phyloP scores from a whole-genome alignment of 2,329 filamentous ascomycete genomes.

The Dryadomyces quercivorus region DNA sequence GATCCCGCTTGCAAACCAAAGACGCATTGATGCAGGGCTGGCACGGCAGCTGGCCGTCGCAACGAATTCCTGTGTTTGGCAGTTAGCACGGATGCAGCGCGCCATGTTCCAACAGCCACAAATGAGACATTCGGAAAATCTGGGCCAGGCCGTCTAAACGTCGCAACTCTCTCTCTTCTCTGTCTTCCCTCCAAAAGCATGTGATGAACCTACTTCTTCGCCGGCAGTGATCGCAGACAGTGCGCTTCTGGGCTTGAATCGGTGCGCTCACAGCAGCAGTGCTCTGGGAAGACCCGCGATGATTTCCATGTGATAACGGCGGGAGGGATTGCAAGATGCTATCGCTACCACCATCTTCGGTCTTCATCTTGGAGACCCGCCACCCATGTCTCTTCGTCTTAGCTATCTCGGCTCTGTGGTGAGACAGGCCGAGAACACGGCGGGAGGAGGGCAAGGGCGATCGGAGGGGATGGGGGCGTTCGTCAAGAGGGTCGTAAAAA shows the following conservation, averaged over 20 bases:
- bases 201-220: constrained; percentile 24
- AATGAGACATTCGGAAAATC: background rate
- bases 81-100: background rate
- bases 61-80: constrained; percentile 26
- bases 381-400: constrained; percentile 7
- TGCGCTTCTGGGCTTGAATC: constrained; percentile 18
- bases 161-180: background rate
- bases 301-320: constrained; percentile 1
- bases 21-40: constrained; percentile 48
- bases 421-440: background rate
- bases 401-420: background rate
- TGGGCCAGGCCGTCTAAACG: too few relatives aligned
- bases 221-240: constrained; percentile 33
- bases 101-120: background rate
- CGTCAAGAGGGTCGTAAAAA: background rate
- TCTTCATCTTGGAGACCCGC: constrained; percentile 10
- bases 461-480: background rate
- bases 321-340: constrained; percentile 8
- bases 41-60: constrained; percentile 37
- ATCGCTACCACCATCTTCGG: constrained; percentile 12
- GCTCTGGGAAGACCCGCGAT: background rate
- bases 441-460: background rate
- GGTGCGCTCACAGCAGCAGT: background rate
- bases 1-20: constrained; percentile 51
- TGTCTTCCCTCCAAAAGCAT: background rate